A percentile compares a stretch with the other conserved stretches of the same genome.
Evolutionary conservation across 2,329 filamentous ascomycete genomes (phyloP).

Genomic region (Amphichorda felina): DNA sequence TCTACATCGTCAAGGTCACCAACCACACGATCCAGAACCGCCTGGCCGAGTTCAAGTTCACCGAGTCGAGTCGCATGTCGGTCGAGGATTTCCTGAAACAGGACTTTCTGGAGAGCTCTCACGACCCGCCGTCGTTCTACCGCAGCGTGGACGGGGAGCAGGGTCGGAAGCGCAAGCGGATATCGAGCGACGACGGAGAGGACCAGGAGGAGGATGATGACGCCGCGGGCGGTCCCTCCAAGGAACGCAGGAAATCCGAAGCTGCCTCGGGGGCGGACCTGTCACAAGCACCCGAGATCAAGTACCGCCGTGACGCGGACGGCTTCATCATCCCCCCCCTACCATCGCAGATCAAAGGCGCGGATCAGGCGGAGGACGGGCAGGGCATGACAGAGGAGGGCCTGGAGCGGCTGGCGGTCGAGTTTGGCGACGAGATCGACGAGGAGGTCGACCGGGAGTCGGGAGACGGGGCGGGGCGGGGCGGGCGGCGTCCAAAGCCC

Average conservation of each 20-base stretch:
- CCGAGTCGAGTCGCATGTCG: constrained; percentile 72
- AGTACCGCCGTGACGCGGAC: constrained; percentile 47
- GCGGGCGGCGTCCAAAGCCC: constrained; percentile 18
- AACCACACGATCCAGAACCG: constrained; percentile 88
- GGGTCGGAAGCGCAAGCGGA: constrained; percentile 13
- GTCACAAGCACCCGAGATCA: constrained; percentile 18
- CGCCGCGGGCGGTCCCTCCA: constrained; percentile 1
- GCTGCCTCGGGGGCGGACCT: constrained; percentile 18
- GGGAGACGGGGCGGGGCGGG: constrained; percentile 5
- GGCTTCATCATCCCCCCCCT: constrained; percentile 53
- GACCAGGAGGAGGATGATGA: constrained; percentile 9
- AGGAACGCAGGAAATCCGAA: not conserved
- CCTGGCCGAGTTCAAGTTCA: constrained; percentile 81
- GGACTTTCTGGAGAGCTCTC: constrained; percentile 58
- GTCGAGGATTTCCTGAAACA: constrained; percentile 73
- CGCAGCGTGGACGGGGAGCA: constrained; percentile 36
- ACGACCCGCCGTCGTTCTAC: constrained; percentile 78
- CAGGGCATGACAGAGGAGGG: constrained; percentile 10
- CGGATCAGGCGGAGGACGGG: constrained; percentile 7
- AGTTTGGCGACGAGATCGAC: constrained; percentile 30
- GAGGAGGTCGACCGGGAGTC: constrained; percentile 12
- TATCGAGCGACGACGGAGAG: constrained; percentile 13
- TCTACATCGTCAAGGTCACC: constrained; percentile 96
- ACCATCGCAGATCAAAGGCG: constrained; percentile 26
- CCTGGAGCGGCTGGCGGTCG: constrained; percentile 27